Conservation (phyloP, 2,329 filamentous ascomycete genomes). For the Venturia asperata region DNA sequence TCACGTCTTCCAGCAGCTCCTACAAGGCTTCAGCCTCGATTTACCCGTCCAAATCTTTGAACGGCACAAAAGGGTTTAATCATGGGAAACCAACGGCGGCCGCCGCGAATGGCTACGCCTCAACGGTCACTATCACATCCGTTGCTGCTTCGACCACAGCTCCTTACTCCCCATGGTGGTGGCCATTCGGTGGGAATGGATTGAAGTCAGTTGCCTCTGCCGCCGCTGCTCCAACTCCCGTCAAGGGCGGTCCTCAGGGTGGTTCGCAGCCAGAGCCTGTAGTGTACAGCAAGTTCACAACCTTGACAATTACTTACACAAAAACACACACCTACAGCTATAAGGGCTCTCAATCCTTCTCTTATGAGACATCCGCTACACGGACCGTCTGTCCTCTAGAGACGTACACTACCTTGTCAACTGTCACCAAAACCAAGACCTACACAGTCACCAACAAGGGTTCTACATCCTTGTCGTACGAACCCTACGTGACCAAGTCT, state of each 20-base stretch:
- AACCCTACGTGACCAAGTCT: not conserved
- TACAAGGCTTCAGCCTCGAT: constrained; percentile 7
- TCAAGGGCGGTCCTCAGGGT: not conserved
- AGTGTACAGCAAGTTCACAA: constrained; percentile 7
- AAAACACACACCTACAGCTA: constrained; percentile 3
- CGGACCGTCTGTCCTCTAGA: not conserved
- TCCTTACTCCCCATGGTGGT: constrained; percentile 5
- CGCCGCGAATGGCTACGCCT: not conserved
- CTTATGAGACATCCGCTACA: not conserved
- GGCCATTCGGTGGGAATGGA: not conserved
- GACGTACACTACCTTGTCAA: not conserved
- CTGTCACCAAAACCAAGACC: not conserved
- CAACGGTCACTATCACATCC: constrained; percentile 2
- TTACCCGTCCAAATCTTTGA: not conserved
- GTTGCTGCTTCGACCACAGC: not conserved
- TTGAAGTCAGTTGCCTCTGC: not conserved
- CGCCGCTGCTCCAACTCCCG: not conserved
- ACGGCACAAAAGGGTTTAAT: not conserved
- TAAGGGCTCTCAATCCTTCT: constrained; percentile 1
- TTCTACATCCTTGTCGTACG: not conserved
- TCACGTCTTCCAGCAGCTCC: not conserved
- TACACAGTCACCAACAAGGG: not conserved
- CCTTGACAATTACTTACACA: not conserved
- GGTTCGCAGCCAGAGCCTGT: not conserved
- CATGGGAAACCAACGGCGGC: not conserved